Base-by-base conservation (phyloP, 306 rosid species). In the Vigna reflexopilosa region DNA sequence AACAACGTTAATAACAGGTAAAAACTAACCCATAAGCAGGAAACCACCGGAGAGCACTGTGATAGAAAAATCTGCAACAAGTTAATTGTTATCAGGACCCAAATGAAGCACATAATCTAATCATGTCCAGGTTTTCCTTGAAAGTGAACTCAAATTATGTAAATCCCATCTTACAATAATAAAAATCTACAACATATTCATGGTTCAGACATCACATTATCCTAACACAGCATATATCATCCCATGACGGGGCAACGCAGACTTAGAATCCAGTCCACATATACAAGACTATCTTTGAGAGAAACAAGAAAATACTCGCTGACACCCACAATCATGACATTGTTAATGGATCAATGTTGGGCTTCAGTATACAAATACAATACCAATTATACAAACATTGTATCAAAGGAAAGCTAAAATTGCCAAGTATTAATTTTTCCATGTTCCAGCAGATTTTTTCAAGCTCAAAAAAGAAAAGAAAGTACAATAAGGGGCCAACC, bases 11-110 rank as follows among this genome's bases (percentile, higher is more conserved):
- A 52, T 40, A 66, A 77, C 16, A 64, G 22, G 49, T 34, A 63
- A 74, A 88, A 73, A 88, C 98, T 86, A 80, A 92, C 98, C 93
- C 97, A 62, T 77, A 89, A 72, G 87, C 63, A 62, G 98, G 98
- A 82, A 92, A 95, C 98, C 98, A 95, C 79, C 12, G 85, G 65
- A 92, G 98, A 81, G 98, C 97, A 72, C 97, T 92, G 62, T 91
- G 98, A 84, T 92, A 92, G 87, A 92, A 95, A 81, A 95, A 92
- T 78, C 98, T 95, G 93, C 84, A 81, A 82, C 40, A 63, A 15
- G 59, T 30, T 55, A 61, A 73, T 17, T 75, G 65, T 73, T 34
- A 62, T 70, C 72, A 70, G 74, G 38, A 72, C 59, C 67, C 61
- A 77, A 83, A 66, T 58, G 72, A 73, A 11, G 14, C 51, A 30